A percentile compares a stretch with the other conserved stretches of the same genome.
These are phyloP conservation scores for Fusarium austroafricanum DNA, from an alignment of 2,329 filamentous ascomycete genomes.

Conservation along the genomic window DNA sequence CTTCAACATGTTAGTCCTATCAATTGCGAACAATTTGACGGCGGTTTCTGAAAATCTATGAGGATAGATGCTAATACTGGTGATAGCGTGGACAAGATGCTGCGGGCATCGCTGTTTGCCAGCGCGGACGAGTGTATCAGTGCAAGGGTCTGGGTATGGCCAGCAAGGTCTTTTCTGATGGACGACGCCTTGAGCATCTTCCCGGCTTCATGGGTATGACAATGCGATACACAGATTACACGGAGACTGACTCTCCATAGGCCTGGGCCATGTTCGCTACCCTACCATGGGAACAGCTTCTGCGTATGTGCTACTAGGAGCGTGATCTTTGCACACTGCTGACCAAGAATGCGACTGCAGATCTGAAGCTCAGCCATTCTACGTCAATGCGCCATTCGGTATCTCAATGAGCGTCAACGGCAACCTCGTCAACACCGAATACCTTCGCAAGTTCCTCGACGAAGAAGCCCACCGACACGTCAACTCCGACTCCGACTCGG, in stretches of 20 bases:
- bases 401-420: constrained; percentile 73
- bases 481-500: constrained; percentile 87
- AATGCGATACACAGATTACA: constrained; percentile 4
- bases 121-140: constrained; percentile 85
- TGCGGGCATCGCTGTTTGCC: constrained; percentile 81
- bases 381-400: constrained; percentile 76
- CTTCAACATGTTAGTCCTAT: constrained; percentile 63
- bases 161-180: constrained; percentile 78
- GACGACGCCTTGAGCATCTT: constrained; percentile 68
- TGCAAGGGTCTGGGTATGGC: constrained; percentile 91
- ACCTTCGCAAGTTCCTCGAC: constrained; percentile 78
- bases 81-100: constrained; percentile 85
- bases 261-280: constrained; percentile 84
- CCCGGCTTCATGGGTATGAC: constrained; percentile 79
- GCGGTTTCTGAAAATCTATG: constrained; percentile 24
- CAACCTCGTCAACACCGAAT: constrained; percentile 82
- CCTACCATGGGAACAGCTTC: constrained; percentile 86
- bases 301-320: constrained; percentile 45
- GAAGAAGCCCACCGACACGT: constrained; percentile 84
- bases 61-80: constrained; percentile 38
- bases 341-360: constrained; percentile 55
- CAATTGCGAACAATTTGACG: neutral
- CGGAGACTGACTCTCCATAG: constrained; percentile 24
- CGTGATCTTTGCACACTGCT: neutral
- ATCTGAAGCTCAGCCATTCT: constrained; percentile 92